Percentiles rank a stretch among this genome's conserved stretches.
These are phyloP conservation scores for Acanthamoeba pearcei DNA, from an alignment of 208 protist genomes.

Conservation along the genomic window DNA sequence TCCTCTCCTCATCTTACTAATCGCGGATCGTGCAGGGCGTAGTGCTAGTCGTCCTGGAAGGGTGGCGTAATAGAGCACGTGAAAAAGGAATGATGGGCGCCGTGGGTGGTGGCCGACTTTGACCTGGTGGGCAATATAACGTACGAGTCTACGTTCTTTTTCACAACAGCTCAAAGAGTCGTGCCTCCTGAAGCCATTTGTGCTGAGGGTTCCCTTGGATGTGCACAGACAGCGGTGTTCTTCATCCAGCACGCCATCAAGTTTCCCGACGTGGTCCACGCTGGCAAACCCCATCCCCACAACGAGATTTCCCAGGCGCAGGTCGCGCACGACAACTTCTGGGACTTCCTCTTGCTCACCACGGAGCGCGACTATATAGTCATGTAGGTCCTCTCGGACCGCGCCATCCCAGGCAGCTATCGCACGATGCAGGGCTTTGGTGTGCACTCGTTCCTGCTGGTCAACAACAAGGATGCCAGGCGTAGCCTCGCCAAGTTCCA, in stretches of 20 bases:
- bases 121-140: conserved; percentile 84
- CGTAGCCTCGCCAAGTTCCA: conserved; percentile 89
- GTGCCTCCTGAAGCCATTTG: too few relatives aligned
- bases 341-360: conserved; percentile 87
- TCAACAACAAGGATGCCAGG: conserved; percentile 89
- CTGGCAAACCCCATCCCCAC: conserved; percentile 89
- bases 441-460: conserved; percentile 88
- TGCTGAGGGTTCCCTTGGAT: background rate
- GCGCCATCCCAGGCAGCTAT: conserved; percentile 86
- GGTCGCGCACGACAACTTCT: too few relatives aligned
- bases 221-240: conserved; percentile 86
- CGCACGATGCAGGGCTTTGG: conserved; percentile 84
- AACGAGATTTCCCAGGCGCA: conserved; percentile 85
- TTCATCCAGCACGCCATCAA: too few relatives aligned
- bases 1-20: too few relatives aligned
- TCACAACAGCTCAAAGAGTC: too few relatives aligned
- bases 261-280: too few relatives aligned
- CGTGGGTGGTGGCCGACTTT: conserved; percentile 91
- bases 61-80: too few relatives aligned
- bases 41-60: too few relatives aligned
- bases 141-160: background rate
- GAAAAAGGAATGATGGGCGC: too few relatives aligned
- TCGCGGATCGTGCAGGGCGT: too few relatives aligned
- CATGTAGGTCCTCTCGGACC: conserved; percentile 86
- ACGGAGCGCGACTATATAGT: conserved; percentile 89